A percentile compares a stretch with the other conserved stretches of the same genome.
Conservation (phyloP, 2,329 filamentous ascomycete genomes). For the Neonectria hederae region DNA sequence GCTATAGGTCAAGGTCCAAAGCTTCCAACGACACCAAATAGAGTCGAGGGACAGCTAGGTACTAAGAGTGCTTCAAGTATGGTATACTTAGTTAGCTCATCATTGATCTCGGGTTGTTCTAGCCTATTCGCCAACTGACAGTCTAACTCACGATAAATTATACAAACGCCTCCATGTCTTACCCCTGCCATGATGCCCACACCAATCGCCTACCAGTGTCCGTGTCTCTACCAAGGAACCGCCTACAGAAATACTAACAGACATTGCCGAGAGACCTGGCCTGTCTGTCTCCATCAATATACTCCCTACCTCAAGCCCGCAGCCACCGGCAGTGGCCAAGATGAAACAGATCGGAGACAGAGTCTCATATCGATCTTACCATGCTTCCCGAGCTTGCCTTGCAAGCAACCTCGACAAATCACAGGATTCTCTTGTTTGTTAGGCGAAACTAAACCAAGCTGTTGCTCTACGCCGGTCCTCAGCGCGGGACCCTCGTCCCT, state of each 20-base stretch:
- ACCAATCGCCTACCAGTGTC: not conserved
- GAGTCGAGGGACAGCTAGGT: not conserved
- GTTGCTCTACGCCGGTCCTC: conserved; percentile 27
- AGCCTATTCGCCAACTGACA: conserved; percentile 3
- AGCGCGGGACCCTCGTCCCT: conserved; percentile 57
- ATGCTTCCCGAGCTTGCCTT: not conserved
- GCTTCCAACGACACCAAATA: not conserved
- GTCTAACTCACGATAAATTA: conserved; percentile 2
- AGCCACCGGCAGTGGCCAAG: not conserved
- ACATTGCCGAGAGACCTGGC: not conserved
- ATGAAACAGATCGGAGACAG: not conserved
- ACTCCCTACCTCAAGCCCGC: conserved; percentile 3
- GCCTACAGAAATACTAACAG: not conserved
- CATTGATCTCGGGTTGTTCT: conserved; percentile 20
- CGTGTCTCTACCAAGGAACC: not conserved
- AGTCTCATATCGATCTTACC: not conserved
- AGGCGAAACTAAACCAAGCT: not conserved
- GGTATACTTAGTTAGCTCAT: conserved; percentile 5
- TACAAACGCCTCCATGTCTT: conserved; percentile 20
- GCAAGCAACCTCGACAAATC: not conserved
- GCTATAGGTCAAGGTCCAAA: not conserved
- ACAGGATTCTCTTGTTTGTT: not conserved
- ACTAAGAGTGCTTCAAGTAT: not conserved
- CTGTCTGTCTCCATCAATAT: not conserved
- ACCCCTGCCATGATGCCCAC: conserved; percentile 9